Evolutionary conservation across 805 yeast genomes (phyloP), one percentile per base, ranked within the genome.

Genomic region (Candida methanosorbosa): DNA sequence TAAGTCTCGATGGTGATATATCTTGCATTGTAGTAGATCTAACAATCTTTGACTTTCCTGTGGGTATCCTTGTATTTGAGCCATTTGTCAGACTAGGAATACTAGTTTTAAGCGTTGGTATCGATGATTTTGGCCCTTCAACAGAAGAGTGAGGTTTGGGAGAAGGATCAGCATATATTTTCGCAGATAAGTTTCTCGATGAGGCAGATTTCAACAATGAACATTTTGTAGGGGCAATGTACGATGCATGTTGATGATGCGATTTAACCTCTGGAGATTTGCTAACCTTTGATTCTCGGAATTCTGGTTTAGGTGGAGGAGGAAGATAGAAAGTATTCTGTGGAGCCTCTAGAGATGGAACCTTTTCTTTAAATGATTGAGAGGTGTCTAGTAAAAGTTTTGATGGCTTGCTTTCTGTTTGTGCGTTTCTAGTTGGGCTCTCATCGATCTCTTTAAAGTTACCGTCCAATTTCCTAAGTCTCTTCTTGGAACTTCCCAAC

Each of bases 401-500:
- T 24, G 27, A 9, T 24, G 11, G 14, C 12, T 9, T n/a, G 8
- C 11, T 9, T 9, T 21, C 23, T 8, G 11, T 11, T 9, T 8
- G 11, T 8, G 23, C 8, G 8, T 45, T 43, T 33, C 50, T 46
- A 4, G 60, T 54, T 3, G 60, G 60, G 34, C 57, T 52, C 8
- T 52, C 53, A 23, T 20, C 18, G 4, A 50, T 39, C 35, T 56
- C 61, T 32, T 44, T 52, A 37, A 44, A 53, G 14, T 42, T 41
- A 11, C 56, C 54, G 16, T 40, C 43, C 9, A 38, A 27, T 3
- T 39, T 40, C 27, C 48, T 49, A 27, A 50, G 19, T 39, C 61
- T 51, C 32, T 56, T 56, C 14, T 49, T 41, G 3, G 61, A 50
- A 40, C 61, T 56, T 27, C 56, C 57, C 8, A 51, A 11, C 13